Evolutionary conservation across 2,329 filamentous ascomycete genomes (phyloP).

Genomic region (Bimuria novae-zelandiae): DNA sequence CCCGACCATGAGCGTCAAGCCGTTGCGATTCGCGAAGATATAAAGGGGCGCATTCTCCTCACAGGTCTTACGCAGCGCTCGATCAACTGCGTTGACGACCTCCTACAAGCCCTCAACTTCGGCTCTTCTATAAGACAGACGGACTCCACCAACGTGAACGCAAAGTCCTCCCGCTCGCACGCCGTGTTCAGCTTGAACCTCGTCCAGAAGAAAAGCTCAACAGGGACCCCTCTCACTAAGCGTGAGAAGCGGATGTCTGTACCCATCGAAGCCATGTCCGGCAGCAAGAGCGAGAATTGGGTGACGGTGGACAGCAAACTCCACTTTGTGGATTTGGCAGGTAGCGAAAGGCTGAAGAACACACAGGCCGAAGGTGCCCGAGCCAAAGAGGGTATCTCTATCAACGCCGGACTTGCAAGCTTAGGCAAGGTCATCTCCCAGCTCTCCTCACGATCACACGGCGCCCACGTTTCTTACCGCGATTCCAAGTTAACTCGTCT

Average conservation of each 20-base stretch:
- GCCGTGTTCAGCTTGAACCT: constrained; percentile 96
- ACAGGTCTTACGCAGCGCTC: constrained; percentile 87
- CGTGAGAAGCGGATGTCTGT: constrained; percentile 86
- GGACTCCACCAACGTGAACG: constrained; percentile 95
- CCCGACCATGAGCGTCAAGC: constrained; percentile 70
- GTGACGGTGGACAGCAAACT: constrained; percentile 97
- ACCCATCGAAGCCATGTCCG: constrained; percentile 77
- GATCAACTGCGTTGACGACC: constrained; percentile 88
- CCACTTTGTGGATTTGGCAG: constrained; percentile 96
- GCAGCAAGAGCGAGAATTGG: constrained; percentile 59
- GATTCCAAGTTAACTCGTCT: constrained; percentile 96
- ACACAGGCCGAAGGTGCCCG: constrained; percentile 93
- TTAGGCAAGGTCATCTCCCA: constrained; percentile 98
- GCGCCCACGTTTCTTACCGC: constrained; percentile 93
- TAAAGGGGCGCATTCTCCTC: constrained; percentile 90
- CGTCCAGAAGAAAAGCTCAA: constrained; percentile 75
- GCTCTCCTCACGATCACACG: constrained; percentile 84
- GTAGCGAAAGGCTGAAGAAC: constrained; percentile 95
- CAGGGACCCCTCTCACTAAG: constrained; percentile 50
- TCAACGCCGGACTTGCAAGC: constrained; percentile 93
- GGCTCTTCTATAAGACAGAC: constrained; percentile 95
- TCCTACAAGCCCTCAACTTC: constrained; percentile 86
- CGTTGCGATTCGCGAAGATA: constrained; percentile 93
- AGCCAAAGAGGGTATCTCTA: constrained; percentile 95
- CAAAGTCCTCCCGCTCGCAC: constrained; percentile 95